Percentiles rank a stretch among this genome's conserved stretches.
Evolutionary conservation across 2,329 filamentous ascomycete species (phyloP).

Genomic region (Trichoderma harzianum): DNA sequence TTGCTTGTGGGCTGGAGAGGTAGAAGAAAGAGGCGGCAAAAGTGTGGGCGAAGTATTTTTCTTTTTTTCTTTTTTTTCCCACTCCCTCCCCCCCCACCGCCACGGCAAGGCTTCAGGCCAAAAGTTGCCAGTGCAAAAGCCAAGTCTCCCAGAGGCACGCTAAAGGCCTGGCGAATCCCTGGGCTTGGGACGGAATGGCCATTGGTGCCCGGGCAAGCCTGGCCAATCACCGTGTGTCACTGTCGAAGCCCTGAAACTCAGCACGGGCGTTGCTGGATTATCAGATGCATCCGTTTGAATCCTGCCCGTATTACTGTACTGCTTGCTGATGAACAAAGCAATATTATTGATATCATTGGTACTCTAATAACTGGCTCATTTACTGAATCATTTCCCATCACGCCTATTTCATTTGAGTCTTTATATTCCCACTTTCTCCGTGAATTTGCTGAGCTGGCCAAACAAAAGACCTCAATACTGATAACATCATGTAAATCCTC

Average conservation of each 20-base stretch:
- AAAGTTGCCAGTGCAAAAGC: background rate
- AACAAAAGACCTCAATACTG: background rate
- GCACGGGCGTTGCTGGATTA: background rate
- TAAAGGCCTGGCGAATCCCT: background rate
- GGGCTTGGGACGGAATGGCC: slow-evolving; percentile 13
- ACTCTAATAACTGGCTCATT: background rate
- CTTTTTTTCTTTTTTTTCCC: slow-evolving; percentile 9
- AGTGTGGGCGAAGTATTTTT: slow-evolving; percentile 28
- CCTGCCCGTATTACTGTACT: background rate
- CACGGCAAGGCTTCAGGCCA: slow-evolving; percentile 6
- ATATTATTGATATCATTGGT: too few relatives aligned
- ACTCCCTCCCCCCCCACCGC: slow-evolving; percentile 1
- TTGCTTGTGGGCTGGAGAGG: slow-evolving; percentile 31
- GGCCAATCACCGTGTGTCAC: slow-evolving; percentile 18
- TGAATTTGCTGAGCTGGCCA: background rate
- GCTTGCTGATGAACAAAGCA: too few relatives aligned
- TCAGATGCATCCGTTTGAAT: background rate
- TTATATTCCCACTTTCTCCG: background rate
- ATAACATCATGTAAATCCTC: background rate
- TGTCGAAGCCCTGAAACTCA: background rate
- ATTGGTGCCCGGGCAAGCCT: slow-evolving; percentile 14
- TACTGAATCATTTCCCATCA: background rate
- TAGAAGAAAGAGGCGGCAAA: slow-evolving; percentile 21
- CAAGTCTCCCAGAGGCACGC: background rate
- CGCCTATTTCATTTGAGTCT: background rate